Conservation (phyloP, 306 rosid genomes). For the Casuarina glauca region DNA sequence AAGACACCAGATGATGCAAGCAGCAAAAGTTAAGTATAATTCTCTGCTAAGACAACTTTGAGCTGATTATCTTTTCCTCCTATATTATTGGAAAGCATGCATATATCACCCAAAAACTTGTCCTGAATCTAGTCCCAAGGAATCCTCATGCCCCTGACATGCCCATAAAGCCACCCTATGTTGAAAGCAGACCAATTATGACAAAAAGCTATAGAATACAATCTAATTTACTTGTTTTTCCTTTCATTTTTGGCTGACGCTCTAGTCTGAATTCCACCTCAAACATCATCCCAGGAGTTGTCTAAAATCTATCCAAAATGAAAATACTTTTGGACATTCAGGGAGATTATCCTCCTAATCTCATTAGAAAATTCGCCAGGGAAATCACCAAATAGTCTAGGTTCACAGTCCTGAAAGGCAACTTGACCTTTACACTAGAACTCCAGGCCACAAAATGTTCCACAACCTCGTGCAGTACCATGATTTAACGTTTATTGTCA, state of each 20-base stretch:
- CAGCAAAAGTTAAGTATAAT: not conserved
- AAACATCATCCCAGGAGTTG: not conserved
- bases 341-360: not conserved
- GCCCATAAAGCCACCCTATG: not conserved
- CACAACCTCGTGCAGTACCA: not conserved
- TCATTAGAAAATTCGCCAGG: not conserved
- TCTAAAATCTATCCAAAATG: not conserved
- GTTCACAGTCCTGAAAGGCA: not conserved
- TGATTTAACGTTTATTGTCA: not conserved
- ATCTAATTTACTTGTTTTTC: not conserved
- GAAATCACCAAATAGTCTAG: not conserved
- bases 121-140: not conserved
- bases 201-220: not conserved
- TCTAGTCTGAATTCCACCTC: not conserved
- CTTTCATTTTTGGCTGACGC: not conserved
- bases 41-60: not conserved
- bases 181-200: not conserved
- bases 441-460: not conserved
- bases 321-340: not conserved
- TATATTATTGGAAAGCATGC: not conserved
- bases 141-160: not conserved
- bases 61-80: not conserved
- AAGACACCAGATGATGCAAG: not conserved
- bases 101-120: not conserved
- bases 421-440: not conserved